Base-by-base conservation (phyloP, 2,329 filamentous ascomycete genomes). In the Paraphoma chrysanthemicola region DNA sequence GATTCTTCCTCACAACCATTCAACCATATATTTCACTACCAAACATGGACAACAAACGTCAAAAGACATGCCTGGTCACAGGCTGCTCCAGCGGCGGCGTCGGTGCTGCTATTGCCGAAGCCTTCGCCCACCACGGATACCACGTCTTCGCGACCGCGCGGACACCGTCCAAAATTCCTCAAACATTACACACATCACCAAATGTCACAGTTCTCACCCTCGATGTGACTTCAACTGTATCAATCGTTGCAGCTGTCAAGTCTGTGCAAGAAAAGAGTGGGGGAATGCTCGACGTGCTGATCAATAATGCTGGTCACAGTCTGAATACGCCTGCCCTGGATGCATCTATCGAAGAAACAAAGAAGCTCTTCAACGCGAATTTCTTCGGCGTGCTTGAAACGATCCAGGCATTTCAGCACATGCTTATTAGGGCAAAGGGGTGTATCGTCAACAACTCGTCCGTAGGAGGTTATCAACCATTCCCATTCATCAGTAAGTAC, bases 241-340 rank as follows among this genome's bases (percentile, higher is more conserved):
- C 51, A 3, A 61, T 68, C 30, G 36, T 36, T 11, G 43, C 50
- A 11, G 57, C 57, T 1, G 54, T 48, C 0, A 42, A 49, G 11
- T n/a, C 17, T 16, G 59, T 63, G 0, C 42, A 16, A 2, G 50
- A 44, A 10, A 16, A 18, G 6, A 62, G 58, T 7, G 49, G 53
- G 14, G 58, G 62, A 3, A 56, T 36, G n/a, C 52, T 68, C 1
- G 62, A 68, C 42, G 56, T 69, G 6, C 54, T 78, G 0, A 42
- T 82, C 53, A 82, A 82, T 65, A 83, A 82, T 51, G 77, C 80
- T 11, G 80, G 76, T 2, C 46, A 51, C 1, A 63, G 60, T n/a
- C 70, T 69, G n/a, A 59, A 68, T 9, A 68, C 68, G 54, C 80
- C 79, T 1, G 57, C 75, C 4, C 51, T 81, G 11, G 66, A 68